Conservation (phyloP, 306 rosid species). For the Cucurbita ficifolia region DNA sequence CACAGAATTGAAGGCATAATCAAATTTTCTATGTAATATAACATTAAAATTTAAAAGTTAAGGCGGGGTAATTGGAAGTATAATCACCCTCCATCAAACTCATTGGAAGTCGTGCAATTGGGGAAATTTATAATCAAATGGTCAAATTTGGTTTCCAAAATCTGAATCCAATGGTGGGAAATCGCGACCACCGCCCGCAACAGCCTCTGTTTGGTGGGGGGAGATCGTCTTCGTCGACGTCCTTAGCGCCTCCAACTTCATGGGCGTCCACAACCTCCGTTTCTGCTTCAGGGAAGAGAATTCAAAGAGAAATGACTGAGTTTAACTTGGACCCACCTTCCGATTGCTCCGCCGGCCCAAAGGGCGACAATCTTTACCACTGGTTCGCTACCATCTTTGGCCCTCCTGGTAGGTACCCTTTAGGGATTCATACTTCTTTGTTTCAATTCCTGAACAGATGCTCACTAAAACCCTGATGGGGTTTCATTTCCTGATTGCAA, state of each 20-base stretch:
- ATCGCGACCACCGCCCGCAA: neutral
- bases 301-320: slow-evolving; percentile 75
- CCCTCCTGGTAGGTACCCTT: slow-evolving; percentile 27
- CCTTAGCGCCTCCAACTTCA: slow-evolving; percentile 31
- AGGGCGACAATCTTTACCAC: slow-evolving; percentile 87
- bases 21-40: too few relatives aligned
- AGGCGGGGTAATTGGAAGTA: too few relatives aligned
- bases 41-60: too few relatives aligned
- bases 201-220: neutral
- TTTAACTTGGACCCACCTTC: slow-evolving; percentile 69
- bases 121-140: neutral
- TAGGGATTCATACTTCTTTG: neutral
- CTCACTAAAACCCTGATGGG: neutral
- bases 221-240: neutral
- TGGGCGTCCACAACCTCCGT: slow-evolving; percentile 64
- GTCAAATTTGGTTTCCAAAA: neutral
- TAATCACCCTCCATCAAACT: too few relatives aligned
- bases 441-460: neutral
- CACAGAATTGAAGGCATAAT: too few relatives aligned
- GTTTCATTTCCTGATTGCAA: neutral
- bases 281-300: slow-evolving; percentile 75
- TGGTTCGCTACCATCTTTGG: slow-evolving; percentile 90
- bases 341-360: slow-evolving; percentile 78
- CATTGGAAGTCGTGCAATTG: neutral
- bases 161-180: neutral